These are phyloP conservation scores for Termitomyces titanicus DNA, from an alignment of 768 basidiomycete genomes.

Conservation along the genomic window DNA sequence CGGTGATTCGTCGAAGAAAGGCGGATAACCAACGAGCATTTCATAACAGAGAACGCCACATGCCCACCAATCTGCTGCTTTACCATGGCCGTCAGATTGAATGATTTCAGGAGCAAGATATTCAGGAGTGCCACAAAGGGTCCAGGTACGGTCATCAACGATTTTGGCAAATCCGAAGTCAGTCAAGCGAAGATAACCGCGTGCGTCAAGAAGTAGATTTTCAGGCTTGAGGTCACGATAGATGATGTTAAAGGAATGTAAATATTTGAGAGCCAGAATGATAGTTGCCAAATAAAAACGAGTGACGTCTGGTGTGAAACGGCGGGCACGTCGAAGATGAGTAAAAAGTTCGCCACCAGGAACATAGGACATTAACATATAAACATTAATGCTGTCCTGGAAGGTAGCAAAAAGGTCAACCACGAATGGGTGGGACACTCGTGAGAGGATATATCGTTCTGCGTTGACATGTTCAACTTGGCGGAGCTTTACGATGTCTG, in stretches of 20 bases:
- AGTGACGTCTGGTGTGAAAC: slow-evolving; percentile 96
- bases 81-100: slow-evolving; percentile 95
- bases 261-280: slow-evolving; percentile 89
- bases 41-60: slow-evolving; percentile 96
- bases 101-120: slow-evolving; percentile 99
- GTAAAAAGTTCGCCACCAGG: slow-evolving; percentile 98
- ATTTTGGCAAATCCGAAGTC: slow-evolving; percentile 99
- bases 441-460: slow-evolving; percentile 89
- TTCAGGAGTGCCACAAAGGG: slow-evolving; percentile 93
- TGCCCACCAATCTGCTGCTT: slow-evolving; percentile 99
- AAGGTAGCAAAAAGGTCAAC: slow-evolving; percentile 95
- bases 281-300: slow-evolving; percentile 97
- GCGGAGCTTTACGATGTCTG: slow-evolving; percentile 81
- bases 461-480: slow-evolving; percentile 99
- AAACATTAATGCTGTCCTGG: slow-evolving; percentile 94
- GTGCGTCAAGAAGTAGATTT: slow-evolving; percentile 92
- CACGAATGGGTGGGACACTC: slow-evolving; percentile 91
- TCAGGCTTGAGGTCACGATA: slow-evolving; percentile 99
- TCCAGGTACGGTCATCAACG: slow-evolving; percentile 97
- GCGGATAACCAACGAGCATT: slow-evolving; percentile 98
- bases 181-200: slow-evolving; percentile 91
- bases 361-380: slow-evolving; percentile 96
- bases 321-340: slow-evolving; percentile 87
- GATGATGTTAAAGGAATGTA: slow-evolving; percentile 96
- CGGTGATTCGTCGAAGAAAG: slow-evolving; percentile 97